Percentiles rank a stretch among this genome's conserved stretches.
Conservation (phyloP, 2,329 filamentous ascomycete species). For the Aquanectria penicillioides region DNA sequence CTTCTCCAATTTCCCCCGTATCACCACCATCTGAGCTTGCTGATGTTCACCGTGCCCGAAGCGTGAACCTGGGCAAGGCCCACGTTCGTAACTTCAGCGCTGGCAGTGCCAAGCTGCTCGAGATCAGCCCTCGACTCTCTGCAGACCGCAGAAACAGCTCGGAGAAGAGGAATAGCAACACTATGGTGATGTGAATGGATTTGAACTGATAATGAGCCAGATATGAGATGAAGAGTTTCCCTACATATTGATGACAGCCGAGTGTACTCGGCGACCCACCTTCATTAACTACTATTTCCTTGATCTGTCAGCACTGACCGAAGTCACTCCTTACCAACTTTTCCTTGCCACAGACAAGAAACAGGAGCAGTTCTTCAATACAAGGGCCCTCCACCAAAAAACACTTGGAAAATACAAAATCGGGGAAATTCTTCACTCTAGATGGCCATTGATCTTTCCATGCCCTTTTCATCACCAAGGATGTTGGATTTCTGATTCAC, state of each 20-base stretch:
- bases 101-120: constrained; percentile 79
- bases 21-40: constrained; percentile 46
- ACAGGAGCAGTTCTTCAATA: constrained; percentile 13
- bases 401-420: constrained; percentile 33
- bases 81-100: constrained; percentile 80
- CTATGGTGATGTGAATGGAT: constrained; percentile 28
- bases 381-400: constrained; percentile 31
- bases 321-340: constrained; percentile 46
- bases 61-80: constrained; percentile 72
- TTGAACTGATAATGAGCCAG: constrained; percentile 26
- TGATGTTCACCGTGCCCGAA: constrained; percentile 72
- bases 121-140: constrained; percentile 68
- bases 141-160: constrained; percentile 57
- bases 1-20: constrained; percentile 40
- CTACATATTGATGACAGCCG: constrained; percentile 13
- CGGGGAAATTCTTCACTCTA: constrained; percentile 35
- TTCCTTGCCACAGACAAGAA: constrained; percentile 39
- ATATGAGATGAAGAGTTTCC: constrained; percentile 38
- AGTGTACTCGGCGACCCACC: constrained; percentile 25
- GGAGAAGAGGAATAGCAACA: constrained; percentile 41
- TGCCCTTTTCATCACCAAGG: constrained; percentile 5
- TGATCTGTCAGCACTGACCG: constrained; percentile 37
- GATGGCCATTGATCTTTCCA: constrained; percentile 5
- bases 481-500: constrained; percentile 3
- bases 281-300: constrained; percentile 39